A percentile compares a stretch with the other conserved stretches of the same genome.
phyloP scores from a whole-genome alignment of 208 protist species.

The Wallacemonas sp. region DNA sequence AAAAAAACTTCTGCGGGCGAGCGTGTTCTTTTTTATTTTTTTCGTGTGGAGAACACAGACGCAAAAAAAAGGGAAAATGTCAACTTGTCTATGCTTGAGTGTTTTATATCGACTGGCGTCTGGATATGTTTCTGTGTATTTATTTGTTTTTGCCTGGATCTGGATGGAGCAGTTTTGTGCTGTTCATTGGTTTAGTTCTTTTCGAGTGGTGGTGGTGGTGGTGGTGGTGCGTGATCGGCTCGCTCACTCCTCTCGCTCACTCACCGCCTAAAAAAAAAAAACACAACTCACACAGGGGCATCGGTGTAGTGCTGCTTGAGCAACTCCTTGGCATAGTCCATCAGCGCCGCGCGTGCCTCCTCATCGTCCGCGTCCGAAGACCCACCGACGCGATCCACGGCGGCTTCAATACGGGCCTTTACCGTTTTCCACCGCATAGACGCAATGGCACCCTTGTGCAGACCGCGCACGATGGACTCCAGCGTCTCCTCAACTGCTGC shows the following conservation, averaged over 20 bases:
- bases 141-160: no score
- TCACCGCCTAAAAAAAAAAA: no score
- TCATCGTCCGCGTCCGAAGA: neutral
- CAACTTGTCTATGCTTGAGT: no score
- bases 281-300: neutral
- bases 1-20: no score
- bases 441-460: slow-evolving; percentile 53
- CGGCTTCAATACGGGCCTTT: slow-evolving; percentile 31
- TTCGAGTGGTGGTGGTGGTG: no score
- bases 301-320: slow-evolving; percentile 21
- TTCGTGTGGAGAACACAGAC: no score
- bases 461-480: slow-evolving; percentile 34
- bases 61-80: slow-evolving; percentile 18
- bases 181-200: neutral
- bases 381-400: slow-evolving; percentile 15
- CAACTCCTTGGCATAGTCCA: slow-evolving; percentile 65
- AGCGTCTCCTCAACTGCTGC: slow-evolving; percentile 32
- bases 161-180: no score
- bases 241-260: no score
- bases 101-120: no score
- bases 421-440: slow-evolving; percentile 63
- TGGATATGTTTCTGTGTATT: no score
- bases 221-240: no score
- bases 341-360: slow-evolving; percentile 21
- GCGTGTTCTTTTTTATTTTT: no score